A percentile compares a stretch with the other conserved stretches of the same genome.
phyloP scores from a whole-genome alignment of 2,329 filamentous ascomycete genomes.

The Phialocephala subalpina region DNA sequence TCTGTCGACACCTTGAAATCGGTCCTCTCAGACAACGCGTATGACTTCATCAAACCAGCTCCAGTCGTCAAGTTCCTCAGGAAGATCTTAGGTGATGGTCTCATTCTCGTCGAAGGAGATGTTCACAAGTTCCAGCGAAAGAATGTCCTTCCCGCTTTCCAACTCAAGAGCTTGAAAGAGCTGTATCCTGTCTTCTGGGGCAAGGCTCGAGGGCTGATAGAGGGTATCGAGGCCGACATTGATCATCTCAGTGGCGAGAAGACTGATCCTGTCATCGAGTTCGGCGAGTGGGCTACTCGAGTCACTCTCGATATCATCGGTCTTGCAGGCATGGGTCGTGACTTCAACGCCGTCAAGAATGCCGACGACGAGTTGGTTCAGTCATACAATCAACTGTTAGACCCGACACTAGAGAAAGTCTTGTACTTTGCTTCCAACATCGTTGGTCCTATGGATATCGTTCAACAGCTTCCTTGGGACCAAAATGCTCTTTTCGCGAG shows the following conservation, averaged over 20 bases:
- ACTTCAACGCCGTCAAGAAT: constrained; percentile 72
- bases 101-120: constrained; percentile 77
- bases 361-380: constrained; percentile 47
- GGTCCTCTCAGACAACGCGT: constrained; percentile 8
- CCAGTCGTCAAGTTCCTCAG: constrained; percentile 3
- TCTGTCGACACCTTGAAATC: constrained; percentile 14
- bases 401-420: constrained; percentile 6
- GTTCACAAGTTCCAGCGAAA: constrained; percentile 84
- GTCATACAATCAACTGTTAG: constrained; percentile 6
- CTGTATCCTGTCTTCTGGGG: constrained; percentile 79
- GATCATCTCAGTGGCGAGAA: constrained; percentile 48
- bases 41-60: constrained; percentile 7
- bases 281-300: constrained; percentile 69
- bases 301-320: constrained; percentile 81
- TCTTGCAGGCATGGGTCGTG: constrained; percentile 72
- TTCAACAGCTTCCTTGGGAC: constrained; percentile 5
- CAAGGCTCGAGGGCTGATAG: constrained; percentile 63
- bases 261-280: constrained; percentile 59
- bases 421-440: constrained; percentile 13
- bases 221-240: constrained; percentile 71
- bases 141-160: constrained; percentile 79
- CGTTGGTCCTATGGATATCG: constrained; percentile 5
- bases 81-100: constrained; percentile 11
- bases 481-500: constrained; percentile 2
- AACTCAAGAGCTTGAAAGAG: constrained; percentile 81